These are phyloP conservation scores for Suillus bovinus DNA, from an alignment of 768 basidiomycete species.

Conservation along the genomic window DNA sequence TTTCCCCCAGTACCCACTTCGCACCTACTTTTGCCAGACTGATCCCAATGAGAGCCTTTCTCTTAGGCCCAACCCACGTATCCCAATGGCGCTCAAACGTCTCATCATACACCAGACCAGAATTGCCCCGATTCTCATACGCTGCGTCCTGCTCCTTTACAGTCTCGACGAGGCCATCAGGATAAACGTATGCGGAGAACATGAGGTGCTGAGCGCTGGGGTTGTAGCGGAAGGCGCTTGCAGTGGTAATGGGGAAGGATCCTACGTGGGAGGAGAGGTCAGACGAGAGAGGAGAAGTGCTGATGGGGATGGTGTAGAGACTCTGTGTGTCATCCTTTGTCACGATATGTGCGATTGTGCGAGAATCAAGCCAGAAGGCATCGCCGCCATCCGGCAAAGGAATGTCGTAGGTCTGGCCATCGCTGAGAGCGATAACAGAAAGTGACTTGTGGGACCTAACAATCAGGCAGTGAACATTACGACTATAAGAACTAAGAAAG, in stretches of 20 bases:
- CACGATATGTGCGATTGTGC: slow-evolving; percentile 71
- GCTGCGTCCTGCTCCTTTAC: slow-evolving; percentile 69
- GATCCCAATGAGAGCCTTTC: slow-evolving; percentile 70
- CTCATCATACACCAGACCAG: slow-evolving; percentile 69
- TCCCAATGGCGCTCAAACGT: slow-evolving; percentile 81
- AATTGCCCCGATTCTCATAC: slow-evolving; percentile 72
- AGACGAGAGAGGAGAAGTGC: slow-evolving; percentile 35
- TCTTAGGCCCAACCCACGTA: slow-evolving; percentile 73
- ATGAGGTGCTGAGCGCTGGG: slow-evolving; percentile 60
- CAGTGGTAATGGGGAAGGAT: slow-evolving; percentile 65
- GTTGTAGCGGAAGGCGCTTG: slow-evolving; percentile 71
- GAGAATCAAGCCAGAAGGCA: slow-evolving; percentile 74
- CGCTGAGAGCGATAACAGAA: slow-evolving; percentile 58
- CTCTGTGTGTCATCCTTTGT: slow-evolving; percentile 50
- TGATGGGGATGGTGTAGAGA: slow-evolving; percentile 61
- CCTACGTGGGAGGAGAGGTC: slow-evolving; percentile 52
- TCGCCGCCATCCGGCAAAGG: slow-evolving; percentile 69
- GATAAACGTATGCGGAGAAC: slow-evolving; percentile 84
- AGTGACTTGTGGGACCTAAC: slow-evolving; percentile 71
- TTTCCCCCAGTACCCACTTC: slow-evolving; percentile 53
- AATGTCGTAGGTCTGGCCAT: slow-evolving; percentile 51
- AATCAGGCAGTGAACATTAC: neutral
- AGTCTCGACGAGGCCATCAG: slow-evolving; percentile 69
- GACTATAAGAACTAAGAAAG: neutral
- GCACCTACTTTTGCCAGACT: slow-evolving; percentile 46